Evolutionary conservation across 1,284 basidiomycete species (phyloP).

Genomic region (Trametes sp.): DNA sequence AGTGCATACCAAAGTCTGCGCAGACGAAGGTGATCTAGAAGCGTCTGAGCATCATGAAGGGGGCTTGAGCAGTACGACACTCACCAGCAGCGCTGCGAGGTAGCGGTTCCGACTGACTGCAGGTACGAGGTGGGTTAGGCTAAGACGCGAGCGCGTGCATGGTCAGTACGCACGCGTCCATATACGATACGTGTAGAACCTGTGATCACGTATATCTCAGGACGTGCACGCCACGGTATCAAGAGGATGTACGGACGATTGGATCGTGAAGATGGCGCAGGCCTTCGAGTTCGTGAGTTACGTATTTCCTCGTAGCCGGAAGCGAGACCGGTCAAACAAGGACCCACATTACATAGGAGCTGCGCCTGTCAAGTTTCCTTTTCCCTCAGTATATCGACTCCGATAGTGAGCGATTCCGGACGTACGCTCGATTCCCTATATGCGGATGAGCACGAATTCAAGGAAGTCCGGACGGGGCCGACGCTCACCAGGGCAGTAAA

Average conservation of each 20-base stretch:
- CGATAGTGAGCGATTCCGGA: not conserved
- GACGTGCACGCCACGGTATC: not conserved
- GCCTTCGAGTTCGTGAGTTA: constrained; percentile 3
- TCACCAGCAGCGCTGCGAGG: constrained; percentile 16
- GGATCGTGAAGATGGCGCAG: constrained; percentile 21
- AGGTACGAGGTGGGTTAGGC: too few species aligned
- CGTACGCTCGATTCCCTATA: constrained; percentile 27
- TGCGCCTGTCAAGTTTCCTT: constrained; percentile 18
- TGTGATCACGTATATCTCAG: not conserved
- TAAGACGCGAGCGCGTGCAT: not conserved
- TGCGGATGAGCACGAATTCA: too few species aligned
- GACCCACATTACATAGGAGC: constrained; percentile 22
- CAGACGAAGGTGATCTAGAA: constrained; percentile 11
- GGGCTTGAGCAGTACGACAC: not conserved
- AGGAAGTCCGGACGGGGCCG: not conserved
- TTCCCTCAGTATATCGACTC: not conserved
- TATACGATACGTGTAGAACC: constrained; percentile 29
- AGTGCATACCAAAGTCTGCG: constrained; percentile 19
- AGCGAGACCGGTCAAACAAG: not conserved
- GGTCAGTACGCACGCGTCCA: constrained; percentile 23
- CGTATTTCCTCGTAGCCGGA: not conserved
- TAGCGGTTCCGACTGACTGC: constrained; percentile 22
- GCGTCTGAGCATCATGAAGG: not conserved
- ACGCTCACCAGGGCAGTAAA: constrained; percentile 11
- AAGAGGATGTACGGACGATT: constrained; percentile 10